Evolutionary conservation across 2,329 filamentous ascomycete species (phyloP).

Genomic region (Fusarium nelsonii): DNA sequence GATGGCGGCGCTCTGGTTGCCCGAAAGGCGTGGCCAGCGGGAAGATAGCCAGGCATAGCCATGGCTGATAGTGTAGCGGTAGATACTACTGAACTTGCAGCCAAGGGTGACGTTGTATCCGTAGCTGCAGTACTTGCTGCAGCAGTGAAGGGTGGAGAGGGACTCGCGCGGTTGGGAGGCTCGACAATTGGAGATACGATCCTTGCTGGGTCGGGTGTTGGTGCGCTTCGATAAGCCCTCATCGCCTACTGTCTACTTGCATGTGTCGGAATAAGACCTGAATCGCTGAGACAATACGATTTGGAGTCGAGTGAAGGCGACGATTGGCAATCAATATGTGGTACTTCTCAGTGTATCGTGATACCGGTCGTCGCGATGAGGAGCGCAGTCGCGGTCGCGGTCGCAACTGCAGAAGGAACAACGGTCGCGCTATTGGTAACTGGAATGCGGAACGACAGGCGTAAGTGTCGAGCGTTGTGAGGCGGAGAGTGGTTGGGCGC

Average conservation of each 20-base stretch:
- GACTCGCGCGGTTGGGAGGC: conserved; percentile 51
- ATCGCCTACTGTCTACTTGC: conserved; percentile 49
- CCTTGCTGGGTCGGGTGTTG: conserved; percentile 43
- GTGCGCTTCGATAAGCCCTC: conserved; percentile 37
- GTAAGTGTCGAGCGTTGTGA: neutral
- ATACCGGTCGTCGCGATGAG: conserved; percentile 31
- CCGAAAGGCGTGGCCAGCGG: conserved; percentile 52
- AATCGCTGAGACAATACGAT: conserved; percentile 35
- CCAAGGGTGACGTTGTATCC: conserved; percentile 8
- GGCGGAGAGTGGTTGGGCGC: neutral
- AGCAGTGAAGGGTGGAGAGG: conserved; percentile 48
- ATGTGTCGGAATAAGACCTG: conserved; percentile 45
- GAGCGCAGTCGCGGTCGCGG: conserved; percentile 22
- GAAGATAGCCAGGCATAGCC: conserved; percentile 60
- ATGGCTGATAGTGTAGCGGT: conserved; percentile 51
- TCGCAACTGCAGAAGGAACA: conserved; percentile 9
- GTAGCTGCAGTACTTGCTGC: conserved; percentile 26
- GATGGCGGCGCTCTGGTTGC: conserved; percentile 50
- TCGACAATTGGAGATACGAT: conserved; percentile 45
- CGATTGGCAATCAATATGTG: conserved; percentile 41
- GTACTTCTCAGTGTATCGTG: conserved; percentile 28
- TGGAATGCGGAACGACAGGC: neutral
- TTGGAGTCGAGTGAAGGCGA: conserved; percentile 40
- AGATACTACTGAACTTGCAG: conserved; percentile 8
- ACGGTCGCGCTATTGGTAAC: neutral